These are phyloP conservation scores for Heteromeles arbutifolia DNA, from an alignment of 306 rosid species.

Conservation along the genomic window DNA sequence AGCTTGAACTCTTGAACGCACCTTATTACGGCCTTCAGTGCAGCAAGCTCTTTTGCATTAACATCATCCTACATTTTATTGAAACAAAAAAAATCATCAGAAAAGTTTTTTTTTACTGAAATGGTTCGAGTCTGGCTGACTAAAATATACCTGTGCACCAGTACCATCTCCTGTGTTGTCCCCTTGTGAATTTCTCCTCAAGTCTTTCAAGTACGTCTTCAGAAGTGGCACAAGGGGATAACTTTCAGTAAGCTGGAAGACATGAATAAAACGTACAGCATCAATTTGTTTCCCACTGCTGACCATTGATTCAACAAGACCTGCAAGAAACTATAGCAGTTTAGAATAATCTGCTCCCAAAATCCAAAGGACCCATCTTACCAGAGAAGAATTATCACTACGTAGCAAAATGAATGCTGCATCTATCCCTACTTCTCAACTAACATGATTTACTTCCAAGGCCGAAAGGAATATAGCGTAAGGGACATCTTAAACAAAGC, in stretches of 20 bases:
- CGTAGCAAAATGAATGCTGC: slow-evolving; percentile 9
- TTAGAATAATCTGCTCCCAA: slow-evolving; percentile 19
- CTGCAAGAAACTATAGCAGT: slow-evolving; percentile 33
- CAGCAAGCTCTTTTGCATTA: slow-evolving; percentile 56
- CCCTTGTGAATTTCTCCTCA: slow-evolving; percentile 70
- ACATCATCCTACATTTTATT: slow-evolving; percentile 35
- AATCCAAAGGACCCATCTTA: slow-evolving; percentile 4
- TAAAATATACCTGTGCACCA: slow-evolving; percentile 42
- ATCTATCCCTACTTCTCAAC: slow-evolving; percentile 16
- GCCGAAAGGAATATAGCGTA: slow-evolving; percentile 27
- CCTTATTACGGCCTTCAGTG: slow-evolving; percentile 47
- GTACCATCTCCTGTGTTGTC: slow-evolving; percentile 34
- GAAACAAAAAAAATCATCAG: background rate
- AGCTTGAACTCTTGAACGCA: slow-evolving; percentile 59
- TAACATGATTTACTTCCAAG: slow-evolving; percentile 5
- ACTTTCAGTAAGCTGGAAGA: slow-evolving; percentile 54
- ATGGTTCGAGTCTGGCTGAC: slow-evolving; percentile 5
- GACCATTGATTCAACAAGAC: slow-evolving; percentile 43
- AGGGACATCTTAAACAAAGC: slow-evolving; percentile 46
- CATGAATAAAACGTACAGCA: slow-evolving; percentile 59
- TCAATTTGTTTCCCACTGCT: slow-evolving; percentile 50
- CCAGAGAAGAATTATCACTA: slow-evolving; percentile 11
- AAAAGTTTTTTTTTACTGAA: background rate
- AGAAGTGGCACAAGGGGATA: slow-evolving; percentile 70
- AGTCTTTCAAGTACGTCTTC: slow-evolving; percentile 60